A percentile compares a stretch with the other conserved stretches of the same genome.
phyloP scores from a whole-genome alignment of 306 rosid genomes.

The Quercus suber region DNA sequence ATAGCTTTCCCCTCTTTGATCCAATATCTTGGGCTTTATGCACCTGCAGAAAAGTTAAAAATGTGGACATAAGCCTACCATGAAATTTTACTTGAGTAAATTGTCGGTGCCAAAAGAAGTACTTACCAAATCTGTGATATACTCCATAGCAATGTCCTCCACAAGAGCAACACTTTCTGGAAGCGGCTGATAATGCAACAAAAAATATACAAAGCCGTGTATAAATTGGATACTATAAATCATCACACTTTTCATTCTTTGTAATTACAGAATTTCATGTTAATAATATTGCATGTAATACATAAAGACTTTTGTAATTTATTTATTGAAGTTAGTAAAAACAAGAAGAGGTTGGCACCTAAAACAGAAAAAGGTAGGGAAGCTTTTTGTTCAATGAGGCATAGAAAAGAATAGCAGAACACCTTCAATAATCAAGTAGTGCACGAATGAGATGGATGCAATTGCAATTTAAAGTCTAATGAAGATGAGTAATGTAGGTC shows the following conservation, averaged over 20 bases:
- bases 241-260: neutral
- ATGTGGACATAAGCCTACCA: conserved; percentile 8
- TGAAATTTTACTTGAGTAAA: neutral
- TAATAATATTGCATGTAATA: neutral
- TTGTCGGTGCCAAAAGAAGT: neutral
- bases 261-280: neutral
- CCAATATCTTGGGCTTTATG: conserved; percentile 95
- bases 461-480: neutral
- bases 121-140: conserved; percentile 75
- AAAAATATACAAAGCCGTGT: neutral
- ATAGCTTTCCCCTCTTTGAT: conserved; percentile 81
- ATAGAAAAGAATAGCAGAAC: neutral
- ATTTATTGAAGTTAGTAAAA: neutral
- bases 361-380: neutral
- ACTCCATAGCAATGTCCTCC: conserved; percentile 93
- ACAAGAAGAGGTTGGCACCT: neutral
- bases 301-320: neutral
- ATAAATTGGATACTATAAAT: neutral
- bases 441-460: neutral
- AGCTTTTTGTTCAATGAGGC: neutral
- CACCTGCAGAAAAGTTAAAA: conserved; percentile 44
- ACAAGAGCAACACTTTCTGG: conserved; percentile 83
- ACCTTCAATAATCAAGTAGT: neutral
- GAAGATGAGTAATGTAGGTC: neutral
- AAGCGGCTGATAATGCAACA: conserved; percentile 58